Base-by-base conservation (phyloP, 2,329 filamentous ascomycete genomes). In the Zasmidium angulare region DNA sequence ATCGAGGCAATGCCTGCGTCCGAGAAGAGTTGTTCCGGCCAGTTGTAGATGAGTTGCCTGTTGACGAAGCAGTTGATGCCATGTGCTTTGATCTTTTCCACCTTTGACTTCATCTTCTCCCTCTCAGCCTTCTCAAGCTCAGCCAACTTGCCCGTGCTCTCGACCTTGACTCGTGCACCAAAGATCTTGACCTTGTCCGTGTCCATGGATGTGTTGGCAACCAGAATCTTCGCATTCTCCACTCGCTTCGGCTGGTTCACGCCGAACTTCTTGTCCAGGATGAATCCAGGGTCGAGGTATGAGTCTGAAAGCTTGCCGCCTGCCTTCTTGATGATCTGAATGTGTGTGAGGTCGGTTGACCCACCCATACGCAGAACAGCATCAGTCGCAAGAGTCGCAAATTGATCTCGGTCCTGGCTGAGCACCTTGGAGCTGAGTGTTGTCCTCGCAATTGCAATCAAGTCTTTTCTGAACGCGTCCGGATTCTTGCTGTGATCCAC, bases 131-230 rank as follows among this genome's bases (percentile, higher is more conserved):
- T 96, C 78, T 99, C 95, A 56, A 99, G 83, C 72, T 99, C 95
- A n/a, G 95, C 95, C 52, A 99, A 85, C 83, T 98, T 97, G 75
- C 91, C 91, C 2, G 95, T 99, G 29, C 91, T 93, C 68, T 91
- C 90, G 61, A 99, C 95, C 84, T 98, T 98, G 71, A 99, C 91
- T 60, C 93, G 87, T 17, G 95, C 95, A 64, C 95, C 95, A 71
- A 99, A 99, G 71, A 99, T 98, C 85, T 99, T 99, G 81, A 99
- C 91, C 84, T 99, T 99, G 80, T 99, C 95, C 36, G 95, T 99
- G 78, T 99, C 95, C 95, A 99, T 99, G 12, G 93, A 90, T 51
- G 95, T 99, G 80, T 99, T 99, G 65, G 95, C 95, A 21, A 99
- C 90, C 58, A 99, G 79, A 66, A 99, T 99, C 82, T 98, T 99